phyloP scores from a whole-genome alignment of 164 flowering plant genomes.

The Annona squamosa region DNA sequence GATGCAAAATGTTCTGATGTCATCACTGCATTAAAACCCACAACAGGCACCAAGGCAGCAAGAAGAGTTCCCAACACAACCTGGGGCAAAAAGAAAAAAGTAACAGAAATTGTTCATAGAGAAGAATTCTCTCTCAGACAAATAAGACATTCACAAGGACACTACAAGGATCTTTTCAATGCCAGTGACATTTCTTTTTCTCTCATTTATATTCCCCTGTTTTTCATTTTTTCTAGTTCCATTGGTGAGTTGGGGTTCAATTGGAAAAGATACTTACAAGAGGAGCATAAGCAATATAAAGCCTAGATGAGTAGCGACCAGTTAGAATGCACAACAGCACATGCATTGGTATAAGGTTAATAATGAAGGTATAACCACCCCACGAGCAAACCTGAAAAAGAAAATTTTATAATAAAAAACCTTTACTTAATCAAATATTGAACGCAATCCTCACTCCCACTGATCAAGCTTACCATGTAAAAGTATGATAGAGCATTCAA shows the following conservation, averaged over 20 bases:
- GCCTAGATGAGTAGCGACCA: constrained; percentile 90
- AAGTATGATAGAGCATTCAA: constrained; percentile 87
- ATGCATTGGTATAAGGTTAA: constrained; percentile 98
- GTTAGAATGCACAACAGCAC: constrained; percentile 93
- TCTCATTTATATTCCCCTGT: neutral
- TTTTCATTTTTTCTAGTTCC: too few relatives aligned
- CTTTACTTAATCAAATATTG: neutral
- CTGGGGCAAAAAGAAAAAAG: constrained; percentile 31
- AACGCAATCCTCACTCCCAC: constrained; percentile 6
- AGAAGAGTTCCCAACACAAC: constrained; percentile 85
- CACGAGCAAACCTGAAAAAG: constrained; percentile 89
- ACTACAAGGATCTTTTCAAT: neutral
- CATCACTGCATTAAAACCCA: constrained; percentile 98
- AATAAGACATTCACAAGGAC: neutral
- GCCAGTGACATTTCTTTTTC: neutral
- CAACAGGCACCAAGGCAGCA: constrained; percentile 96
- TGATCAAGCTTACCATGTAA: constrained; percentile 67
- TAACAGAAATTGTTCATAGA: neutral
- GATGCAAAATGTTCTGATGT: constrained; percentile 99
- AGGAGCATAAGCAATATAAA: constrained; percentile 95
- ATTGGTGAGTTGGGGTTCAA: too few relatives aligned
- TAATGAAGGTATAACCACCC: constrained; percentile 99
- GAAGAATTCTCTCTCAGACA: neutral
- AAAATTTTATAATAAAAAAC: neutral
- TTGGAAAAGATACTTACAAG: constrained; percentile 53